Conservation (phyloP, 2,329 filamentous ascomycete genomes). For the Arthrobotrys sphaeroides region DNA sequence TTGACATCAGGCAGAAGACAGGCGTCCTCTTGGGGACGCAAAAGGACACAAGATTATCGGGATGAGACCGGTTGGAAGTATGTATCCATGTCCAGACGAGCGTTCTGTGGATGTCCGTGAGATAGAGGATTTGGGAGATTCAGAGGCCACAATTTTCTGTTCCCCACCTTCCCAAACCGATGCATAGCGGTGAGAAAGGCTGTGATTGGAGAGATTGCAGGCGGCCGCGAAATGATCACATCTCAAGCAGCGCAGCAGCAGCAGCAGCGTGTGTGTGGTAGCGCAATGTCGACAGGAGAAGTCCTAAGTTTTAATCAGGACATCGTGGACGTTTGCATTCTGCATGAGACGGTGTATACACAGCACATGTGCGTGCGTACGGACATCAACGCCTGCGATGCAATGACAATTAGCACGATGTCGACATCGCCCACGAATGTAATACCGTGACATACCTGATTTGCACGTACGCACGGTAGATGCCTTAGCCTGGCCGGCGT, state of each 20-base stretch:
- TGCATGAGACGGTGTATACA: neutral
- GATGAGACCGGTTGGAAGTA: constrained; percentile 10
- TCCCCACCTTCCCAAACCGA: constrained; percentile 50
- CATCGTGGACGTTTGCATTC: neutral
- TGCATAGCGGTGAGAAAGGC: constrained; percentile 22
- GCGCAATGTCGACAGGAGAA: neutral
- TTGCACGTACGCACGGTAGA: constrained; percentile 1
- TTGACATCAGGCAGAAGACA: constrained; percentile 19
- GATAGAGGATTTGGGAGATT: neutral
- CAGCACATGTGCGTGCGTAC: neutral
- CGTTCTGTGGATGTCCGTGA: constrained; percentile 6
- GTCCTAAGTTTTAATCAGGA: neutral
- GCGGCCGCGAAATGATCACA: constrained; percentile 27
- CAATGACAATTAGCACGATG: constrained; percentile 18
- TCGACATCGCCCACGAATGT: constrained; percentile 13
- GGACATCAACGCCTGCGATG: neutral
- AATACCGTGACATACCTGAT: constrained; percentile 19
- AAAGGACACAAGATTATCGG: constrained; percentile 3
- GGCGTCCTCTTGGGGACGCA: neutral
- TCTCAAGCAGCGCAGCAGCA: neutral
- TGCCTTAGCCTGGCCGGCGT: neutral
- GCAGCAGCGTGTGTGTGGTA: too few relatives aligned
- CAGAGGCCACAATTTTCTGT: neutral
- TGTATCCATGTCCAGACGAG: constrained; percentile 15
- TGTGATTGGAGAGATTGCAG: constrained; percentile 26